These are phyloP conservation scores for Prinsepia uniflora DNA, from an alignment of 306 rosid species.

Conservation along the genomic window DNA sequence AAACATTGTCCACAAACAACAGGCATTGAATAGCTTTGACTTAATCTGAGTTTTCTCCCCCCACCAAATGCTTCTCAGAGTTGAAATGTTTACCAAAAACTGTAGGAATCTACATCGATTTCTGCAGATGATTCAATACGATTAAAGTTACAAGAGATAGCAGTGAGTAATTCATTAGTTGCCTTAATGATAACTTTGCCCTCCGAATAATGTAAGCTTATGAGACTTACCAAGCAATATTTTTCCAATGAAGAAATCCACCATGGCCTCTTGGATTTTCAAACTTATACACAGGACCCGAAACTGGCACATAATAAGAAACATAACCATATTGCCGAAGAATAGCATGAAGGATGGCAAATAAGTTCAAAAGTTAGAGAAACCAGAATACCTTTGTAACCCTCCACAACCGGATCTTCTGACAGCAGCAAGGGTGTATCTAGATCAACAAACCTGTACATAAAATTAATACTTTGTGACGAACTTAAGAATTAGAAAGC, in stretches of 20 bases:
- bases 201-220: neutral
- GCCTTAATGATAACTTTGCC: neutral
- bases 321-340: slow-evolving; percentile 7
- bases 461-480: slow-evolving; percentile 8
- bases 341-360: neutral
- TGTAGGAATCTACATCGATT: slow-evolving; percentile 2
- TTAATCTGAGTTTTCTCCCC: neutral
- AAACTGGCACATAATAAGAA: slow-evolving; percentile 37
- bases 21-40: neutral
- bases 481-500: neutral
- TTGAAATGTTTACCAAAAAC: slow-evolving; percentile 15
- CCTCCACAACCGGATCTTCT: slow-evolving; percentile 81
- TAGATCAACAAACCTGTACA: slow-evolving; percentile 66
- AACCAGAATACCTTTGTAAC: slow-evolving; percentile 64
- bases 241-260: slow-evolving; percentile 87
- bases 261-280: slow-evolving; percentile 82
- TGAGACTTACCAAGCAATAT: slow-evolving; percentile 50
- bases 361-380: neutral
- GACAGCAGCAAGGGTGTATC: slow-evolving; percentile 76
- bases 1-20: neutral
- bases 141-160: slow-evolving; percentile 3
- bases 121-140: slow-evolving; percentile 32
- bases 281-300: slow-evolving; percentile 69
- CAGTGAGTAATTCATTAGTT: neutral
- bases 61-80: neutral